Conservation (phyloP, 1,284 basidiomycete genomes). For the Lentinula novae-zelandiae region DNA sequence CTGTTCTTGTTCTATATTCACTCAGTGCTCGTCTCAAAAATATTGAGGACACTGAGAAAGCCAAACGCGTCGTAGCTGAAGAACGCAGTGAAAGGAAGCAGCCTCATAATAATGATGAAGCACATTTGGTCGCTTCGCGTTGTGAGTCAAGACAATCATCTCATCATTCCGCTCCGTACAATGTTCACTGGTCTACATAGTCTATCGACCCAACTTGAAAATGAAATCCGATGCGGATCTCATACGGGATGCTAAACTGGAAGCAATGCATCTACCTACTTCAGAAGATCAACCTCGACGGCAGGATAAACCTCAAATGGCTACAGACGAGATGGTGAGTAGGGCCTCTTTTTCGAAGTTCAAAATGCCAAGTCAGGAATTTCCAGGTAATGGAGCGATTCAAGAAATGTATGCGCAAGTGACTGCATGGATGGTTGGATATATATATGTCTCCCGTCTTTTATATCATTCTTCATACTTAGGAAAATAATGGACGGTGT, state of each 20-base stretch:
- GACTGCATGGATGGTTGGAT: constrained; percentile 12
- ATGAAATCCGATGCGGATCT: constrained; percentile 85
- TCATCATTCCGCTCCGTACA: not conserved
- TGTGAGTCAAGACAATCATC: constrained; percentile 51
- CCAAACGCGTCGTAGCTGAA: constrained; percentile 82
- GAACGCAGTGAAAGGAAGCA: constrained; percentile 57
- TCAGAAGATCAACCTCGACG: constrained; percentile 51
- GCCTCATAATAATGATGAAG: constrained; percentile 58
- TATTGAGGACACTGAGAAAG: constrained; percentile 96
- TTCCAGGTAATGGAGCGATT: constrained; percentile 80
- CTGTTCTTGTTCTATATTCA: not conserved
- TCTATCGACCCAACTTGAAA: constrained; percentile 77
- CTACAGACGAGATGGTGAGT: constrained; percentile 85
- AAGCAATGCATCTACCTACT: constrained; percentile 72
- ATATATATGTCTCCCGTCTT: too few relatives aligned
- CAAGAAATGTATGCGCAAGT: constrained; percentile 83
- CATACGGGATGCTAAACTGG: constrained; percentile 77
- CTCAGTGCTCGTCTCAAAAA: constrained; percentile 83
- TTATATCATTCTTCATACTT: too few relatives aligned
- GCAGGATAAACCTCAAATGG: constrained; percentile 67
- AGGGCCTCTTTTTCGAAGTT: constrained; percentile 1
- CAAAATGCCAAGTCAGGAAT: constrained; percentile 5
- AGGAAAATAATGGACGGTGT: too few relatives aligned
- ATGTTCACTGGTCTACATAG: constrained; percentile 34
- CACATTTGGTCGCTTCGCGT: constrained; percentile 76